Conservation (phyloP, 2,329 filamentous ascomycete genomes). For the Colletotrichum sp. region DNA sequence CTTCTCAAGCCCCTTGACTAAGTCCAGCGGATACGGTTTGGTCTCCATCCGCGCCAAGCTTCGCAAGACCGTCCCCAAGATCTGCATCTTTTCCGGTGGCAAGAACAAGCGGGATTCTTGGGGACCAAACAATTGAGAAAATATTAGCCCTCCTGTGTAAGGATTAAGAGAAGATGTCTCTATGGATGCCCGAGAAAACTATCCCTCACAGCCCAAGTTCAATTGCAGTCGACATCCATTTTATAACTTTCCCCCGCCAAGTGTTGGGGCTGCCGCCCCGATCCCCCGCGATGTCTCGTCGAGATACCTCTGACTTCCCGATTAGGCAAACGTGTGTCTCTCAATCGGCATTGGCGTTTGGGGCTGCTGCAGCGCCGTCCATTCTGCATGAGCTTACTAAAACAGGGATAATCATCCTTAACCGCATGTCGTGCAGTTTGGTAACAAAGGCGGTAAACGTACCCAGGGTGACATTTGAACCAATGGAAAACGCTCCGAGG, state of each 20-base stretch:
- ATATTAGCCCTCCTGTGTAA: neutral
- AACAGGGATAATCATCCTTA: neutral
- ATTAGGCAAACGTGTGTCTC: neutral
- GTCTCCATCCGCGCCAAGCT: neutral
- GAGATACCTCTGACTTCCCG: neutral
- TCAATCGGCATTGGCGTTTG: neutral
- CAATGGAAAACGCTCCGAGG: neutral
- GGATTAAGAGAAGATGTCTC: rapidly evolving
- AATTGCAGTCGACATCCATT: neutral
- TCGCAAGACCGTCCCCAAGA: neutral
- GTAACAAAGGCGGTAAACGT: neutral
- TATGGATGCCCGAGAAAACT: neutral
- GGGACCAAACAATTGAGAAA: neutral
- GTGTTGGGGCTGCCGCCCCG: neutral
- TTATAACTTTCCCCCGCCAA: neutral
- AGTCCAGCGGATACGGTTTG: neutral
- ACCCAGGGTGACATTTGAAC: neutral
- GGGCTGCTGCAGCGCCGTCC: neutral
- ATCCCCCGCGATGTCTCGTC: neutral
- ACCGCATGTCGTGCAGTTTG: neutral
- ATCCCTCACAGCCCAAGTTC: rapidly evolving
- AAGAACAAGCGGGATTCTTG: neutral
- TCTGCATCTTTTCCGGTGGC: neutral
- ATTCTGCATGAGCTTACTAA: neutral
- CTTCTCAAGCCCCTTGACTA: neutral